Base-by-base conservation (phyloP, 2,329 filamentous ascomycete genomes). In the Biscogniauxia mediterranea region DNA sequence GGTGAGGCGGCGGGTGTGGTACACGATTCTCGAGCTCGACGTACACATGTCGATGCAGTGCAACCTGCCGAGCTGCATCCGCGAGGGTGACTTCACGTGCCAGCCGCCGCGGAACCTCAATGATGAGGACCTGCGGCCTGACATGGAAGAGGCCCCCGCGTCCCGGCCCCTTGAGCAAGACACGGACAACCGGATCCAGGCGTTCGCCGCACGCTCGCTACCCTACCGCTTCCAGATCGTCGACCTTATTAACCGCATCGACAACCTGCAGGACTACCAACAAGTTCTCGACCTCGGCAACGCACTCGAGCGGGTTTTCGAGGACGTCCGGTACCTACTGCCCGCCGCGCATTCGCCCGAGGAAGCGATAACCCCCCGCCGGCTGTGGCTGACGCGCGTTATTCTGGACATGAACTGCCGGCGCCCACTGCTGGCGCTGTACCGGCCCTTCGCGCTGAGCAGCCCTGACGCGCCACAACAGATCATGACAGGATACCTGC, bases 21-120 rank as follows among this genome's bases (percentile, higher is more conserved):
- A 79, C 56, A 83, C 82, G 3, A 80, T 86, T 50, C 73, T 85
- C 46, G 83, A 86, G 64, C 80, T 85, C 72, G 83, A 86, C 65
- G 72, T 85, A 42, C 82, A 85, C 64, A 77, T 83, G 51, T 83
- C 83, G 1, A 77, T 85, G 54, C 78, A 80, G 21, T 80, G 80
- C 68, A 82, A 80, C 64, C 71, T 86, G 57, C 83, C 83, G 0
- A 81, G 77, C 51, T 74, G 81, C 15, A 76, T 85, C 5, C 78
- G 82, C 1, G 80, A 83, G 6, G 81, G 79, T 9, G 83, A 85
- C 69, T 85, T 80, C 61, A 82, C 81, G 0, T 85, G 82, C 68
- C 74, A 73, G 9, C 79, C 83, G 1, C 83, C 83, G 5, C 77
- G 80, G 49, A 85, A 85, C 64, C 70, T 86, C 20, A 78, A 85